Percentiles rank a stretch among this genome's conserved stretches.
Evolutionary conservation across 208 protist genomes (phyloP).

Genomic region (Trypanosoma grayi): DNA sequence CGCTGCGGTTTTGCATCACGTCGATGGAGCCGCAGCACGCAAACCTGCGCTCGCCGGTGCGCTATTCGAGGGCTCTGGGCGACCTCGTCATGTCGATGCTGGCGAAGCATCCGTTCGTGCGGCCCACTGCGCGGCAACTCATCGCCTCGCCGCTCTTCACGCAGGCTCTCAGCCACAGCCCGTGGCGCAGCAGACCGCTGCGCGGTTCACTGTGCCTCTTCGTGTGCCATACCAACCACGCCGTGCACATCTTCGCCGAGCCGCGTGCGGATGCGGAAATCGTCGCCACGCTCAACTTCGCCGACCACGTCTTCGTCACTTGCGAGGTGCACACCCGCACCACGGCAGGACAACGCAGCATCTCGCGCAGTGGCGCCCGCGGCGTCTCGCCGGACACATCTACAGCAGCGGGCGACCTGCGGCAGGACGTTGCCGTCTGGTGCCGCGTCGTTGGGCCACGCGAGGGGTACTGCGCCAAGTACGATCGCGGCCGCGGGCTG

Average conservation of each 20-base stretch:
- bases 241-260: conserved; percentile 24
- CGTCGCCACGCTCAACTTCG: conserved; percentile 10
- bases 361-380: not conserved
- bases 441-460: conserved; percentile 10
- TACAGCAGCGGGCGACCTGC: not conserved
- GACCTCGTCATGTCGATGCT: conserved; percentile 30
- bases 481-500: conserved; percentile 1
- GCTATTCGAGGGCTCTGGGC: conserved; percentile 17
- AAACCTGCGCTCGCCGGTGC: not conserved
- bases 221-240: conserved; percentile 14
- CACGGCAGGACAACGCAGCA: not conserved
- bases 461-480: conserved; percentile 18
- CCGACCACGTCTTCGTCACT: conserved; percentile 18
- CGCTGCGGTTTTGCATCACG: conserved; percentile 9
- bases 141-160: conserved; percentile 40
- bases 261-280: conserved; percentile 17
- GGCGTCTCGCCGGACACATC: not conserved
- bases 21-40: conserved; percentile 14
- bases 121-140: conserved; percentile 23
- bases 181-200: conserved; percentile 26
- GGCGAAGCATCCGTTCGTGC: conserved; percentile 4
- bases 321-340: not conserved
- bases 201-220: conserved; percentile 28
- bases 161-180: conserved; percentile 16
- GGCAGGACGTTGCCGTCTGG: not conserved